Conservation (phyloP, 2,329 filamentous ascomycete species). For the Alternaria burnsii region DNA sequence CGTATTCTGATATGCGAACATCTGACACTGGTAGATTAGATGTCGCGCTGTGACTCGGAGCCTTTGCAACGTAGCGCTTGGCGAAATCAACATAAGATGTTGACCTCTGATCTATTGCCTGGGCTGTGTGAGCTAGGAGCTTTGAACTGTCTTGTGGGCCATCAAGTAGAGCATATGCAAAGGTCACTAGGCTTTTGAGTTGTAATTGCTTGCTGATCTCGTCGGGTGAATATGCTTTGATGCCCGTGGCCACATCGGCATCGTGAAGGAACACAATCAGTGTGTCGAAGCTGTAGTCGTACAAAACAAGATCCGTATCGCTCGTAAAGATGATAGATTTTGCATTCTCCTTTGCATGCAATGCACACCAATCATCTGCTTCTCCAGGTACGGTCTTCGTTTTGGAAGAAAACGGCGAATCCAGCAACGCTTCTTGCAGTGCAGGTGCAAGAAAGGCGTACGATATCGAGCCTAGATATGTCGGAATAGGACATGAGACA, state of each 20-base stretch:
- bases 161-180: conserved; percentile 53
- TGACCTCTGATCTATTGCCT: conserved; percentile 25
- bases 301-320: conserved; percentile 86
- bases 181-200: conserved; percentile 50
- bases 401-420: conserved; percentile 52
- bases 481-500: conserved; percentile 38
- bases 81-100: conserved; percentile 41
- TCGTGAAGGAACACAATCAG: conserved; percentile 75
- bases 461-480: conserved; percentile 51
- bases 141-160: conserved; percentile 42
- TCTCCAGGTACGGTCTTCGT: conserved; percentile 78
- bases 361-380: conserved; percentile 82
- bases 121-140: conserved; percentile 37
- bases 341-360: conserved; percentile 63
- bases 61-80: conserved; percentile 34
- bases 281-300: conserved; percentile 70
- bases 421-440: conserved; percentile 73
- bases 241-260: conserved; percentile 55
- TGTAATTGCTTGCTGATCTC: conserved; percentile 57
- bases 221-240: conserved; percentile 54
- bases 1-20: conserved; percentile 46
- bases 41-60: neutral
- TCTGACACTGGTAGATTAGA: conserved; percentile 36
- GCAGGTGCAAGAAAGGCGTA: conserved; percentile 79
- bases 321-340: conserved; percentile 75